Percentiles rank a stretch among this genome's conserved stretches.
Conservation (phyloP, 306 rosid species). For the Astragalus membranaceus region DNA sequence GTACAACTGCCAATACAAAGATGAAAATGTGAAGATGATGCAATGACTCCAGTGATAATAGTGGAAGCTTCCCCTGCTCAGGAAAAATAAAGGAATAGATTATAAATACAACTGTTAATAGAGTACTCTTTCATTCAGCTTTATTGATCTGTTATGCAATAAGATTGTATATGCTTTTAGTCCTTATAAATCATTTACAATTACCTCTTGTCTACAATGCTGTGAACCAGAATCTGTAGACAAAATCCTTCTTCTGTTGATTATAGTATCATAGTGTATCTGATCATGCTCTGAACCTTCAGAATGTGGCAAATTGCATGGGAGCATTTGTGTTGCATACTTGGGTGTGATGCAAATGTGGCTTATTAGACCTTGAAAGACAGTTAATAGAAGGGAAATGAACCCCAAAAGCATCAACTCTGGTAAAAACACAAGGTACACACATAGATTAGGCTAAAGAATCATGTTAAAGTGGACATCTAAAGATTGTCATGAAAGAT, state of each 20-base stretch:
- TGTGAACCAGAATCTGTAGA: conserved; percentile 28
- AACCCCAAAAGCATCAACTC: conserved; percentile 94
- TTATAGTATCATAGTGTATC: conserved; percentile 25
- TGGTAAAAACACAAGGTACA: conserved; percentile 28
- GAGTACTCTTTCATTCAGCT: background rate
- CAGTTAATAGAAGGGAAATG: conserved; percentile 80
- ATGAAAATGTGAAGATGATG: conserved; percentile 92
- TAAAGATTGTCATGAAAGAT: too few species aligned
- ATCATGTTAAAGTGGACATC: too few species aligned
- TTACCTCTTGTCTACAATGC: conserved; percentile 39
- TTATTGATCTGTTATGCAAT: background rate
- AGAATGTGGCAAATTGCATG: conserved; percentile 55
- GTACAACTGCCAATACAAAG: conserved; percentile 82
- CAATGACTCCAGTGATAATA: conserved; percentile 67
- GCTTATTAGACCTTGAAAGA: conserved; percentile 57
- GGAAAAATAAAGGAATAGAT: conserved; percentile 1
- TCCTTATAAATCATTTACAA: background rate
- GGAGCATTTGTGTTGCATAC: conserved; percentile 61
- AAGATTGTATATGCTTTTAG: too few species aligned
- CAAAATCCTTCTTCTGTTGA: conserved; percentile 49
- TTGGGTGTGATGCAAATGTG: conserved; percentile 52
- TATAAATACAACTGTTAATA: background rate
- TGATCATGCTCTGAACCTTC: conserved; percentile 27
- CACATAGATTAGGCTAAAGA: conserved; percentile 21
- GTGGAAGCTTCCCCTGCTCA: conserved; percentile 71